Conservation (phyloP, 1,139 yeast genomes). For the Magnusiomyces ingens region DNA sequence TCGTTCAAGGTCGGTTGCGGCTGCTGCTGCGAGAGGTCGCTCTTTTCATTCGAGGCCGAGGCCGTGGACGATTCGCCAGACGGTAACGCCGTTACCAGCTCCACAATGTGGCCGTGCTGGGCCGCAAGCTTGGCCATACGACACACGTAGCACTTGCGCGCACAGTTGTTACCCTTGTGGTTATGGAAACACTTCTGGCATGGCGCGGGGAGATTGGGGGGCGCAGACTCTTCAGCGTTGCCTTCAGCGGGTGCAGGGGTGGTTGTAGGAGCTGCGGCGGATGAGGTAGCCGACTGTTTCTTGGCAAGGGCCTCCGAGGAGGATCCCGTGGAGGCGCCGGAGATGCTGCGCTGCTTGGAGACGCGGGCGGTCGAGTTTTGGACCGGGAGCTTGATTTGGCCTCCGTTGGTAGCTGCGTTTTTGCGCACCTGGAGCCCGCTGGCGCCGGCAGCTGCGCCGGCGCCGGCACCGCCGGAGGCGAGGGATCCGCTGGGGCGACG, state of each 20-base stretch:
- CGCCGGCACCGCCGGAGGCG: too few relatives aligned
- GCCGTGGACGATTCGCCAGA: background rate
- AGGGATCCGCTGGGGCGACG: background rate
- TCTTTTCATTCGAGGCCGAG: background rate
- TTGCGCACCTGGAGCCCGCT: too few relatives aligned
- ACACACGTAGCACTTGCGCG: constrained; percentile 6
- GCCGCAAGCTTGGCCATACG: constrained; percentile 7
- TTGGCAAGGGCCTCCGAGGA: too few relatives aligned
- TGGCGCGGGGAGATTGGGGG: background rate
- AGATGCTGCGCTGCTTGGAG: background rate
- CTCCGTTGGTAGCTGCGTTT: background rate
- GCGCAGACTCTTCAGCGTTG: too few relatives aligned
- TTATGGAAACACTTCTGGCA: constrained; percentile 6
- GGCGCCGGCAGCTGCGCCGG: background rate
- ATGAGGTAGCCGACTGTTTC: background rate
- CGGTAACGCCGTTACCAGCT: background rate
- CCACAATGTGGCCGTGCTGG: constrained; percentile 6
- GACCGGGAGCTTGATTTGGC: background rate
- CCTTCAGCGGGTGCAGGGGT: background rate
- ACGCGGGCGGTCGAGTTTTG: background rate
- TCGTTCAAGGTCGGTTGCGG: background rate
- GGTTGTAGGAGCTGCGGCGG: background rate
- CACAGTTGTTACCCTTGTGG: constrained; percentile 8
- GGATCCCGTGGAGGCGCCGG: background rate
- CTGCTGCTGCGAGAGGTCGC: background rate